Evolutionary conservation across 345 rosid species (phyloP).

Genomic region (Heritiera fomes): DNA sequence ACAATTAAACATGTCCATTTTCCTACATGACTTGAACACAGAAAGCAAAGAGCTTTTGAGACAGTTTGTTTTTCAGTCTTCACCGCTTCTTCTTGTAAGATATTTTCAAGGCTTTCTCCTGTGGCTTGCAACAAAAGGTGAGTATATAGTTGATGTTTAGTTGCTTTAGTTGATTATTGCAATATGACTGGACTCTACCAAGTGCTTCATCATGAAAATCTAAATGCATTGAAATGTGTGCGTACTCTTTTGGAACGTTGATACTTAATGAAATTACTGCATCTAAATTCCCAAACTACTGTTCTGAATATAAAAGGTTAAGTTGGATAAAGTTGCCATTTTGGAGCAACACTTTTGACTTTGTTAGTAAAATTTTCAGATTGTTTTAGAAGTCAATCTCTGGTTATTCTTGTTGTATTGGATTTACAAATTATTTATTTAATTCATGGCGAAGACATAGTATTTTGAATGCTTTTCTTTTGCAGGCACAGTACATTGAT

Average conservation of each 20-base stretch:
- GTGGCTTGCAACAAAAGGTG: constrained; percentile 34
- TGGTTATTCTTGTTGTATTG: neutral
- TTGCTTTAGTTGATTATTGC: constrained; percentile 1
- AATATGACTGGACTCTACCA: neutral
- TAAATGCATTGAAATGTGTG: no score
- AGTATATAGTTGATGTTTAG: constrained; percentile 23
- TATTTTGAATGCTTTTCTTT: constrained; percentile 5
- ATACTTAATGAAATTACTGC: no score
- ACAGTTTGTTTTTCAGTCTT: constrained; percentile 29
- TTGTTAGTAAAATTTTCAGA: neutral
- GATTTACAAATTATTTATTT: neutral
- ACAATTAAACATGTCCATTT: constrained; percentile 36
- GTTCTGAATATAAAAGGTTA: neutral
- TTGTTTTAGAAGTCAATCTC: neutral
- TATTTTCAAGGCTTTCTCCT: constrained; percentile 25
- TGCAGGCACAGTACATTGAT: constrained; percentile 35
- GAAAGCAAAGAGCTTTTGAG: constrained; percentile 22
- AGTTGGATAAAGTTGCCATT: neutral
- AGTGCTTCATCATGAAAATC: neutral
- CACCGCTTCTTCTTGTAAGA: constrained; percentile 28
- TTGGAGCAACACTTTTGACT: neutral
- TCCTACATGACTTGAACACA: constrained; percentile 19
- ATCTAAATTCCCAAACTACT: no score
- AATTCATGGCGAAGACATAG: neutral
- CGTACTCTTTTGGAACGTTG: no score